Base-by-base conservation (phyloP, 2,329 filamentous ascomycete species). In the Neopestalotiopsis sp. region DNA sequence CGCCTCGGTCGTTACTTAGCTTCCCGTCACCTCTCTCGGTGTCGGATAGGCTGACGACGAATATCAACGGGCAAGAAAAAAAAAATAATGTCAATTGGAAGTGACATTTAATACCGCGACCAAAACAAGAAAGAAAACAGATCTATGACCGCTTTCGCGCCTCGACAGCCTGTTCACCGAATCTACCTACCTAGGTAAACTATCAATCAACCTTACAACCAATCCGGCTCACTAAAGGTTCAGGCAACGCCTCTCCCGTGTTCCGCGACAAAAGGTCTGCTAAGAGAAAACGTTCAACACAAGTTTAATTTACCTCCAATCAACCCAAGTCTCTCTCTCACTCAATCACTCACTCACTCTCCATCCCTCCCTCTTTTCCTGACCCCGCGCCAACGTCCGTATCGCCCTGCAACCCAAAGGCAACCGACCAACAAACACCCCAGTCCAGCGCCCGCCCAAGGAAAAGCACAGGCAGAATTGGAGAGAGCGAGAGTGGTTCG, bases 331-430 rank as follows among this genome's bases (percentile, higher is more conserved):
- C 59, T 17, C 30, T 40, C 59, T 13, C 17, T 34, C 30, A 20
- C 59, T 30, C 17, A 17, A 3, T 28, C 24, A 28, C 24, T 28
- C 24, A 28, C 24, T 28, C 24, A 28, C 24, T 28, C 24, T 28
- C 24, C 24, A 28, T 28, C 24, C 24, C 24, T 28, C 24, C 4
- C 24, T 28, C 45, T 53, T 34, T 28, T 32, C 24, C 24, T 57
- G 30, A 66, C 63, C 63, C 63, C 63, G 63, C 63, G 63, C 63
- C 42, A 30, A n/a, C n/a, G 28, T 40, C 61, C 32, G 34, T 42
- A 20, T 62, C 28, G 30, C 57, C 56, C 28, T 59, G n/a, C 13
- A n/a, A 59, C 57, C 34, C 14, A 62, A 28, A 34, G 14, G 17
- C 13, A 38, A 24, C 28, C 14, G 14, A 28, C 24, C 24, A 14